phyloP scores from a whole-genome alignment of 495 filamentous ascomycete genomes.

The Evernia prunastri region DNA sequence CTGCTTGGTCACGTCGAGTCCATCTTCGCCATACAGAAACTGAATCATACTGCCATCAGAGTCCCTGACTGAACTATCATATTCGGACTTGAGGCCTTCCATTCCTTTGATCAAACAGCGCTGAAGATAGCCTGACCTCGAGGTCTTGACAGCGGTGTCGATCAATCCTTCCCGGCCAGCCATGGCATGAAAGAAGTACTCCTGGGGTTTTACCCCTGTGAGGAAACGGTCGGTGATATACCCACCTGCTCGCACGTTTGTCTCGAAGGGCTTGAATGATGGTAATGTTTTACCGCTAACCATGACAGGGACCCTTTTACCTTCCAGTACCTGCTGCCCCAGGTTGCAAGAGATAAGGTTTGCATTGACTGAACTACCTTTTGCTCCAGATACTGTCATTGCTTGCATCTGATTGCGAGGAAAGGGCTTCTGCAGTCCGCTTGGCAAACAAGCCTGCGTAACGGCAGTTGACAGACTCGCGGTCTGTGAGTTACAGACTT shows the following conservation, averaged over 20 bases:
- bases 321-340: conserved; percentile 94
- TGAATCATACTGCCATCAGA: conserved; percentile 89
- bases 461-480: conserved; percentile 69
- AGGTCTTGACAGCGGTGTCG: conserved; percentile 98
- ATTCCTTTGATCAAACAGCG: conserved; percentile 98
- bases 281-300: conserved; percentile 95
- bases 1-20: conserved; percentile 87
- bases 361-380: conserved; percentile 88
- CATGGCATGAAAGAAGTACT: conserved; percentile 99
- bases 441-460: conserved; percentile 70
- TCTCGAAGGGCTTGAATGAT: conserved; percentile 88
- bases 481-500: conserved; percentile 69
- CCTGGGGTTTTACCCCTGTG: conserved; percentile 93
- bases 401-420: conserved; percentile 98
- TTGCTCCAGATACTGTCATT: conserved; percentile 96
- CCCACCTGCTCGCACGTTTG: conserved; percentile 81
- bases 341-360: conserved; percentile 97
- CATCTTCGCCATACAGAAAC: conserved; percentile 96
- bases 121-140: conserved; percentile 92
- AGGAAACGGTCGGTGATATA: conserved; percentile 96
- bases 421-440: conserved; percentile 81
- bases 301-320: conserved; percentile 92
- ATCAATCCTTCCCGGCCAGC: conserved; percentile 97
- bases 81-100: conserved; percentile 87
- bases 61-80: conserved; percentile 90